These are phyloP conservation scores for Trichoderma brevicompactum DNA, from an alignment of 2,329 filamentous ascomycete genomes.

Conservation along the genomic window DNA sequence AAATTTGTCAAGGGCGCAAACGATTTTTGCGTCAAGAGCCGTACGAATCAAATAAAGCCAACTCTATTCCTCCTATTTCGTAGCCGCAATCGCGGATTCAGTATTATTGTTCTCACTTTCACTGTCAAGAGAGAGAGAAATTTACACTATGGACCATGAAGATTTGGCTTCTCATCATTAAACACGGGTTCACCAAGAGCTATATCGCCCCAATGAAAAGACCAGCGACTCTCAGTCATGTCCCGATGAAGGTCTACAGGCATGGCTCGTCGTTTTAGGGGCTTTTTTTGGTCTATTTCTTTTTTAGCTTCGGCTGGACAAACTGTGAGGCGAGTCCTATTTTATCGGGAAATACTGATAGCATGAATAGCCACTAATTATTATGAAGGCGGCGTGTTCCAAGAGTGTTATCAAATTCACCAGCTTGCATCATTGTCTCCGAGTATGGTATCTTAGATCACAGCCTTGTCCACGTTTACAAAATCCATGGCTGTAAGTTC, in stretches of 20 bases:
- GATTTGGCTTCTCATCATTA: no score
- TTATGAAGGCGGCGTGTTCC: neutral
- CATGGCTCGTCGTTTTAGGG: constrained; percentile 8
- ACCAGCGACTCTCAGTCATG: neutral
- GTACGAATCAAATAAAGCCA: no score
- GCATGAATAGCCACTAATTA: neutral
- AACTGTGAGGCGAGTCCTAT: neutral
- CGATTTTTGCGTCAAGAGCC: no score
- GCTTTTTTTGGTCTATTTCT: neutral
- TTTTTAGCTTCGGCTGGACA: constrained; percentile 7
- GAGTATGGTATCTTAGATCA: constrained; percentile 1
- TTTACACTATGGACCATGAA: neutral
- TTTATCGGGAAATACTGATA: no score
- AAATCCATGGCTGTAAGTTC: neutral
- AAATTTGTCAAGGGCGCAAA: constrained; percentile 13
- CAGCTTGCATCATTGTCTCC: neutral
- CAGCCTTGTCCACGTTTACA: neutral
- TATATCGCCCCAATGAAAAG: neutral
- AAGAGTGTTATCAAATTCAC: constrained; percentile 3
- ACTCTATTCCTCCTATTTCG: no score
- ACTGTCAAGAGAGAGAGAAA: no score
- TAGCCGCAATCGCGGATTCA: no score
- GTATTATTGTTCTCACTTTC: no score
- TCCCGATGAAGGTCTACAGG: neutral
- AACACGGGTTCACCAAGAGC: neutral